Conservation (phyloP, 2,329 filamentous ascomycete species). For the Emmonsiellopsis sp. region DNA sequence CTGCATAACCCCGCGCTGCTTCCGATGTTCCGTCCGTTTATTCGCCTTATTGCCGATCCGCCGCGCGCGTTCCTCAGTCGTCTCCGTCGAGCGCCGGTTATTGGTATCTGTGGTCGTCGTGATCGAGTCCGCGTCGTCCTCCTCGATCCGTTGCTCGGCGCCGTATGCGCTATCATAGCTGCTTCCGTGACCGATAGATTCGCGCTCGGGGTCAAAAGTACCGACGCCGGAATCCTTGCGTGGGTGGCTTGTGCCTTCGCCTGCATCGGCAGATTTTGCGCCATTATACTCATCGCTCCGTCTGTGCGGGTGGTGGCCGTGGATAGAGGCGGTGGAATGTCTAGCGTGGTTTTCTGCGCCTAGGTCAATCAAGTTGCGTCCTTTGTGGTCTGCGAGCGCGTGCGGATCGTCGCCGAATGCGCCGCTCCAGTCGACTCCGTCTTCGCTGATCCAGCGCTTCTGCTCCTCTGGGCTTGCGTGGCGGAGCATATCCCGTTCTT, state of each 20-base stretch:
- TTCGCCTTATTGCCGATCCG: slow-evolving; percentile 26
- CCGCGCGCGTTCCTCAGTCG: slow-evolving; percentile 11
- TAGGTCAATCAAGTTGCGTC: slow-evolving; percentile 30
- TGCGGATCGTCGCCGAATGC: slow-evolving; percentile 74
- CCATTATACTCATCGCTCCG: too few relatives aligned
- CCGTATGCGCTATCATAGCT: slow-evolving; percentile 15
- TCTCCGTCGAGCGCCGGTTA: slow-evolving; percentile 4
- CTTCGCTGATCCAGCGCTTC: slow-evolving; percentile 66
- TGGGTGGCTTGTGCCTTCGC: too few relatives aligned
- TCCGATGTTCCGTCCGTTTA: slow-evolving; percentile 56
- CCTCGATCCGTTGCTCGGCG: slow-evolving; percentile 7
- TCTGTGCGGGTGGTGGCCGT: too few relatives aligned
- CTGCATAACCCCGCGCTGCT: slow-evolving; percentile 87
- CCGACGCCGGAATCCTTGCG: too few relatives aligned
- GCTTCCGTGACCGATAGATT: slow-evolving; percentile 12
- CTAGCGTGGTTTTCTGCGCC: neutral
- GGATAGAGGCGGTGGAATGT: neutral
- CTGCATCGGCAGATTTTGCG: too few relatives aligned
- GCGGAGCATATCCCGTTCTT: slow-evolving; percentile 73
- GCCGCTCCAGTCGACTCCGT: slow-evolving; percentile 77
- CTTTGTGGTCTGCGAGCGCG: slow-evolving; percentile 45
- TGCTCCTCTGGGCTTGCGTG: slow-evolving; percentile 57
- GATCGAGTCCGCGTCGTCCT: slow-evolving; percentile 7
- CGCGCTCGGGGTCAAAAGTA: too few relatives aligned
- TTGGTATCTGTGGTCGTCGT: slow-evolving; percentile 5